Conservation (phyloP, 345 rosid genomes). For the Populus pruinosa region DNA sequence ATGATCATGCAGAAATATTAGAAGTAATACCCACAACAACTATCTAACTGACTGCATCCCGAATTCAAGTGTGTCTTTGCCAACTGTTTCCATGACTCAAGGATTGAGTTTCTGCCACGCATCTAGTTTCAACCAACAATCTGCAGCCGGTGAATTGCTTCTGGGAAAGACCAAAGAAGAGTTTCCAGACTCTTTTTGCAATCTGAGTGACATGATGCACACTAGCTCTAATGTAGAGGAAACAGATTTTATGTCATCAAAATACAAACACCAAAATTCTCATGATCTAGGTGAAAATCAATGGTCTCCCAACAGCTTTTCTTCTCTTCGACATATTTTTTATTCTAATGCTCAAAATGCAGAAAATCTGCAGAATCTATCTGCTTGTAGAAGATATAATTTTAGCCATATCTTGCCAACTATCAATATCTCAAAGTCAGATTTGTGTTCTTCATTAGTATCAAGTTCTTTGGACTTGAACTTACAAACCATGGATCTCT, state of each 20-base stretch:
- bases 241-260: constrained; percentile 5
- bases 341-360: background rate
- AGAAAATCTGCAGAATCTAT: background rate
- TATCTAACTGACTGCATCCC: constrained; percentile 1
- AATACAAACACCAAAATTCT: background rate
- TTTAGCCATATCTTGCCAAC: constrained; percentile 21
- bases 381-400: constrained; percentile 10
- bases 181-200: constrained; percentile 24
- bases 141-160: constrained; percentile 20
- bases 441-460: constrained; percentile 22
- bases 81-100: constrained; percentile 8
- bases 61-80: constrained; percentile 21
- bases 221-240: background rate
- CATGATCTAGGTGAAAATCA: background rate
- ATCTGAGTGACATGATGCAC: constrained; percentile 18
- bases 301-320: constrained; percentile 17
- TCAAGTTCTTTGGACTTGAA: constrained; percentile 33
- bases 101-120: background rate
- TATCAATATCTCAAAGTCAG: constrained; percentile 14
- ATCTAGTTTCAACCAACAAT: constrained; percentile 6
- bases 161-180: constrained; percentile 24
- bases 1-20: constrained; percentile 16
- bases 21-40: background rate
- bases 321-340: constrained; percentile 11
- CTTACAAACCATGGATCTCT: constrained; percentile 20